Conservation (phyloP, 83 land plant genomes). For the Picea abies region DNA sequence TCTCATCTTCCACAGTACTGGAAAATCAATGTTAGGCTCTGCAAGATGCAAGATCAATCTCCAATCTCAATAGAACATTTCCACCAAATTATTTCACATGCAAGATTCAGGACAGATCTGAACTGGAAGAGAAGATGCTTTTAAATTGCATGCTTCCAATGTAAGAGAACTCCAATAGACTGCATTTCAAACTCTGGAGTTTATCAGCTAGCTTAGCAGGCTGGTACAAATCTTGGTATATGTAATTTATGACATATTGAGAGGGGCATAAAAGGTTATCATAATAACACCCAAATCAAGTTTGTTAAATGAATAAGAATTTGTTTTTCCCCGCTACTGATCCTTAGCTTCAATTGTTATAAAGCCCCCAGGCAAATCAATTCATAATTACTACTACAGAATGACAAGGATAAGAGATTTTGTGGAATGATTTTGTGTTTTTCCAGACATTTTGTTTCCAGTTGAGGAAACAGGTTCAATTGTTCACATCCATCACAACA, state of each 20-base stretch:
- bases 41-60: constrained; percentile 13
- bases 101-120: not conserved
- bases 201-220: not conserved
- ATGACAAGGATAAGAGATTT: not conserved
- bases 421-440: not conserved
- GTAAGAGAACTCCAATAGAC: not conserved
- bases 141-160: not conserved
- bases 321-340: not conserved
- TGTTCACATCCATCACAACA: not conserved
- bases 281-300: not conserved
- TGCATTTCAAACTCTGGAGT: not conserved
- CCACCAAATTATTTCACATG: constrained; percentile 5
- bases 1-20: constrained; percentile 97
- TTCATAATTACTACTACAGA: not conserved
- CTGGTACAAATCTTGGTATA: not conserved
- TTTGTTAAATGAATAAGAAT: not conserved
- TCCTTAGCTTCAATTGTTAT: not conserved
- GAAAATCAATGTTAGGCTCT: constrained; percentile 26
- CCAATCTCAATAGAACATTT: not conserved
- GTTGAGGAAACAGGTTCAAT: not conserved
- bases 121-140: not conserved
- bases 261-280: not conserved
- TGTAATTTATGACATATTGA: not conserved
- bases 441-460: not conserved
- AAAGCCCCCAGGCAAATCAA: not conserved